A percentile compares a stretch with the other conserved stretches of the same genome.
Evolutionary conservation across 208 protist species (phyloP).

Genomic region (Tritrichomonas foetus): DNA sequence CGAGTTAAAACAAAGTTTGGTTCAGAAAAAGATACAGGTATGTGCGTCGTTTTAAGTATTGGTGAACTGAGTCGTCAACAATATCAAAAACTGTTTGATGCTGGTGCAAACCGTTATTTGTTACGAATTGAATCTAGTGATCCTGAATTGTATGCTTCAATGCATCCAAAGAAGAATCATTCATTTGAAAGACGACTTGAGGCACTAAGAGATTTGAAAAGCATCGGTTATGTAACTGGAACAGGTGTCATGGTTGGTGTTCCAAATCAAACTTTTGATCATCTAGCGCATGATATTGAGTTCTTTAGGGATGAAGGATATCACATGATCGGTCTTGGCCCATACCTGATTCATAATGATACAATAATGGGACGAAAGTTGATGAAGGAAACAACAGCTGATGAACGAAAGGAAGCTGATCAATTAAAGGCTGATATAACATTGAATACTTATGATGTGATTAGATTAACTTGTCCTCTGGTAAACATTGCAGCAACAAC

Average conservation of each 20-base stretch:
- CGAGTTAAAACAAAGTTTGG: neutral
- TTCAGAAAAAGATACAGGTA: neutral
- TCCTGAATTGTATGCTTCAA: constrained; percentile 55
- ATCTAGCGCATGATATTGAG: constrained; percentile 57
- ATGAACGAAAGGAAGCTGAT: constrained; percentile 47
- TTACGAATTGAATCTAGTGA: constrained; percentile 61
- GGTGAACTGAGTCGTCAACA: constrained; percentile 52
- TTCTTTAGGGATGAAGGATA: constrained; percentile 55
- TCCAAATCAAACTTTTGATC: constrained; percentile 52
- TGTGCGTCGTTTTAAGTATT: constrained; percentile 54
- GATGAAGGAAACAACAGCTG: constrained; percentile 44
- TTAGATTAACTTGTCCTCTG: constrained; percentile 47
- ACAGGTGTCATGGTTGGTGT: constrained; percentile 61
- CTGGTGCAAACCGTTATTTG: constrained; percentile 56
- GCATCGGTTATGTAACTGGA: constrained; percentile 55
- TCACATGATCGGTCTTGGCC: constrained; percentile 62
- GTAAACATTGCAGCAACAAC: constrained; percentile 62
- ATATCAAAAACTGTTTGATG: constrained; percentile 54
- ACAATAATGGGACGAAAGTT: neutral
- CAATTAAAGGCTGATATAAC: neutral
- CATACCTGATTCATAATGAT: constrained; percentile 54
- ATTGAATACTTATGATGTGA: constrained; percentile 52
- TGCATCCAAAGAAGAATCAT: constrained; percentile 59
- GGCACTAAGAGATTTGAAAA: constrained; percentile 49
- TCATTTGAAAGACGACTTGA: constrained; percentile 47